phyloP scores from a whole-genome alignment of 2,329 filamentous ascomycete genomes.

The Colletotrichum chlorophyti region DNA sequence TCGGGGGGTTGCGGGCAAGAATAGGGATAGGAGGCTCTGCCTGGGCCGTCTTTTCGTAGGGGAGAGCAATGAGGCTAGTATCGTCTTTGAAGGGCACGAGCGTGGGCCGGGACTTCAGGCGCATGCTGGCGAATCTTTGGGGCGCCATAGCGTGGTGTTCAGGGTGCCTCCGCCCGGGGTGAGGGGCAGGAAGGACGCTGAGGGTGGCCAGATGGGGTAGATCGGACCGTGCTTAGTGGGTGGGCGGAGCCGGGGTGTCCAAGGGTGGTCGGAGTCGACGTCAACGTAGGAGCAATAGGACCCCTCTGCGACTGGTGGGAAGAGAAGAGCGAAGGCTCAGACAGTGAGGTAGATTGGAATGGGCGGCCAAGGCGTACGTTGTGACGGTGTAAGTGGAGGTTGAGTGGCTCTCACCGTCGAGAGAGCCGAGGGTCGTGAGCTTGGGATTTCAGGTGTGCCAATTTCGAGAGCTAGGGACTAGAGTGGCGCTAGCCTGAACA shows the following conservation, averaged over 20 bases:
- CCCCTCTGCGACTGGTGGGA: slow-evolving; percentile 1
- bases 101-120: slow-evolving; percentile 47
- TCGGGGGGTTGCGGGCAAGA: slow-evolving; percentile 50
- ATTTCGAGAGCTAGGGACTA: slow-evolving; percentile 5
- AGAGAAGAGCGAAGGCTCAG: slow-evolving; percentile 9
- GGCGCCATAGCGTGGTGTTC: slow-evolving; percentile 40
- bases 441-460: slow-evolving; percentile 24
- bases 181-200: too few species aligned
- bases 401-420: slow-evolving; percentile 12
- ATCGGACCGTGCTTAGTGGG: slow-evolving; percentile 18
- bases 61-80: slow-evolving; percentile 57
- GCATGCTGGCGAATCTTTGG: slow-evolving; percentile 49
- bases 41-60: slow-evolving; percentile 67
- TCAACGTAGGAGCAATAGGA: neutral
- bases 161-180: slow-evolving; percentile 7
- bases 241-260: neutral
- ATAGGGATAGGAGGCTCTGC: slow-evolving; percentile 64
- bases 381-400: slow-evolving; percentile 18
- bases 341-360: neutral
- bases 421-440: neutral
- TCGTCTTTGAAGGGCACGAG: slow-evolving; percentile 54
- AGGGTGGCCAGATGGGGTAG: neutral
- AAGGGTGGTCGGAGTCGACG: neutral
- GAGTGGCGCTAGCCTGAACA: slow-evolving; percentile 1
- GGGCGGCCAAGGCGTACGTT: slow-evolving; percentile 11